A percentile compares a stretch with the other conserved stretches of the same genome.
Conservation (phyloP, 2,329 filamentous ascomycete genomes). For the Beauveria asiatica region DNA sequence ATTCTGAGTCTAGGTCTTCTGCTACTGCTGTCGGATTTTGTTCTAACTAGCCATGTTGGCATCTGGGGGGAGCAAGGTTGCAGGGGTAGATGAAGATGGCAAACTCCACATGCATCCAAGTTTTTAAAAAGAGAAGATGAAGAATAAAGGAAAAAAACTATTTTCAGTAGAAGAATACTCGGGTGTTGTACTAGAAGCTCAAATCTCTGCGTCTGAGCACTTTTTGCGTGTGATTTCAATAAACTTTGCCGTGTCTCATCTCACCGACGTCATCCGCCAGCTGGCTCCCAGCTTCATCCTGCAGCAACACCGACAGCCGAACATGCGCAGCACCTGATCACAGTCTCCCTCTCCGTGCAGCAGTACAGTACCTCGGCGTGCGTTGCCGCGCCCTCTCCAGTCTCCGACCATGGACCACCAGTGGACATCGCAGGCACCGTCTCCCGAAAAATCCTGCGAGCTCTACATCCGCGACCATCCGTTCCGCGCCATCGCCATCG, state of each 20-base stretch:
- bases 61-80: no score
- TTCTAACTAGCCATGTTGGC: background rate
- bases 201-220: no score
- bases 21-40: no score
- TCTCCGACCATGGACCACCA: conserved; percentile 39
- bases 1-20: no score
- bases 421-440: conserved; percentile 39
- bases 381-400: background rate
- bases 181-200: no score
- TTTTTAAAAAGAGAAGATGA: background rate
- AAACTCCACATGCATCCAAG: background rate
- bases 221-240: background rate
- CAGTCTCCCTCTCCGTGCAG: background rate
- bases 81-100: no score
- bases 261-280: conserved; percentile 4
- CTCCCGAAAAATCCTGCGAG: conserved; percentile 57
- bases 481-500: conserved; percentile 79
- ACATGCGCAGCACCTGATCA: background rate
- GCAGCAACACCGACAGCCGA: background rate
- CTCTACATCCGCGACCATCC: conserved; percentile 81
- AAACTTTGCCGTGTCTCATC: background rate
- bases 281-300: background rate
- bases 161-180: no score
- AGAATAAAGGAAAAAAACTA: background rate
- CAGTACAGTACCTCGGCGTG: conserved; percentile 2